Evolutionary conservation across 768 basidiomycete species (phyloP), one percentile per base, ranked within the genome.

Genomic region (Leccinum aurantiacum): DNA sequence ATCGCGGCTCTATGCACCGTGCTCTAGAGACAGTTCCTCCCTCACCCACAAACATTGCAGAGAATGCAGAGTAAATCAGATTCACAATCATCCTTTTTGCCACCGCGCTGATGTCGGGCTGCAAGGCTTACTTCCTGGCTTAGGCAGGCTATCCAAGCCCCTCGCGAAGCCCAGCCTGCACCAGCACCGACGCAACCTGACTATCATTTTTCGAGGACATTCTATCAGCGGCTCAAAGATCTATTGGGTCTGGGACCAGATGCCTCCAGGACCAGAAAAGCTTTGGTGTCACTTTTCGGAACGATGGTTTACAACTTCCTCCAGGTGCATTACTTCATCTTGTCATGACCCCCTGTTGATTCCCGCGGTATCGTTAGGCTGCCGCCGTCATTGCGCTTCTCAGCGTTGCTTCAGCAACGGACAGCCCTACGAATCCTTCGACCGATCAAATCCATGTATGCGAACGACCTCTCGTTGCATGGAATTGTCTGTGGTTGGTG

Each of bases 401-500:
- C 10, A 77, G 75, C 8, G 71, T 82, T 35, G 79, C 82, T 6
- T 79, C 82, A 0, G 70, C 75, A 29, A 75, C 76, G 25, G 74
- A 75, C 62, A 87, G 83, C 62, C 82, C 82, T 3, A 76, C 71
- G 1, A 51, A 76, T 38, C 69, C 72, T 3, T 62, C 58, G 4
- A 56, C 75, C 44, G 80, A 77, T 52, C 88, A 90, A 73, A 88
- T 88, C 78, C 65, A 74, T 25, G 85, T 86, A 0, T 90, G 89
- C 63, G 78, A 78, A 48, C 79, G 84, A 17, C 88, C 89, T 8
- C 70, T 90, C 25, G 89, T 89, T 6, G 74, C 78, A 2, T 90
- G 88, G 89, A 81, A 86, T 54, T 77, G 79, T 37, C 74, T 90
- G 5, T 90, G 89, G 89, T 69, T 86, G 25, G 74, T 79, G 19